Base-by-base conservation (phyloP, 2,329 filamentous ascomycete genomes). In the Aspergillus tanneri region DNA sequence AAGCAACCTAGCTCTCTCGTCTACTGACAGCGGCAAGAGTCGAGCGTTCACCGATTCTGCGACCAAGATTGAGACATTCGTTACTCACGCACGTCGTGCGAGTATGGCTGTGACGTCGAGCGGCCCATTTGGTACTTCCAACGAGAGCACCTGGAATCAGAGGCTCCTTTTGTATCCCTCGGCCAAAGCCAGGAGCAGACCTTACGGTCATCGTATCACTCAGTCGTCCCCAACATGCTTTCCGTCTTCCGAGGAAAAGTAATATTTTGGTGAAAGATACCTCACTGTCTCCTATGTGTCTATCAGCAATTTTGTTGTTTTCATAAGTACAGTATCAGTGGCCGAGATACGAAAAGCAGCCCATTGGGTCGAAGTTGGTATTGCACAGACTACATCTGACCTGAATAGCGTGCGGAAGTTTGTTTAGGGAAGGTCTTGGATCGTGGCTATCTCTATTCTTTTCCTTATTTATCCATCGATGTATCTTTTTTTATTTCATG, bases 211-310 rank as follows among this genome's bases (percentile, higher is more conserved):
- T 43, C 53, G 59, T 10, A 56, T 52, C 40, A 60, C 59, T 21
- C 41, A 56, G 38, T 62, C 59, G 3, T 58, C 59, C 14, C 59
- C 59, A 10, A 53, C 47, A 42, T 55, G 53, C 23, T 39, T 60
- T 28, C 28, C 41, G 10, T 21, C 49, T 49, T n/a, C 46, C 24
- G 8, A 46, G 19, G 11, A 40, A 37, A 39, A 28, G 39, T 34
- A 23, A 14, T 5, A 19, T 22, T 27, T 27, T 22, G 38, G 12
- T n/a, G n/a, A n/a, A n/a, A n/a, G n/a, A n/a, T n/a, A 12, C 5
- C 14, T 24, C n/a, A 38, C 22, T 9, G 8, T 38, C 23, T n/a
- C 18, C 10, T 38, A 21, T 23, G 10, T 38, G 11, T 16, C 22
- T 34, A 8, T 34, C 6, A 18, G 5, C 19, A 18, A 8, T 6